Conservation (phyloP, 2,329 filamentous ascomycete species). For the Colletotrichum spaethianum region DNA sequence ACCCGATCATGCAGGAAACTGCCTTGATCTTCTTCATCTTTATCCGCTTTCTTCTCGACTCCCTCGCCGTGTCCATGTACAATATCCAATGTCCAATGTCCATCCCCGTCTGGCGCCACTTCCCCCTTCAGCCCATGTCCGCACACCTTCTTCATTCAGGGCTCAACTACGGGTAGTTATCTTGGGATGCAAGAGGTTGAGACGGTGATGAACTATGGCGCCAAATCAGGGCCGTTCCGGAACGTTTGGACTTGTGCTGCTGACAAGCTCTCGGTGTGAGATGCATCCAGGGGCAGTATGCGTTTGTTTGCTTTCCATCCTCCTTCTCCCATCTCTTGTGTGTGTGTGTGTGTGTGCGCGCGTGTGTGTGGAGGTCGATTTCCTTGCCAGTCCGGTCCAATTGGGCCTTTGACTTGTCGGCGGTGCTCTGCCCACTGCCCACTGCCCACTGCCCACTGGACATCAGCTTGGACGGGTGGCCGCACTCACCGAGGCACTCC, state of each 20-base stretch:
- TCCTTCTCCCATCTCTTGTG: no score
- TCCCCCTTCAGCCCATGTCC: not conserved
- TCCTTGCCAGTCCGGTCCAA: not conserved
- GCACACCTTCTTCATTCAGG: not conserved
- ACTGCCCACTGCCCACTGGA: not conserved
- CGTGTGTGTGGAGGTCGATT: not conserved
- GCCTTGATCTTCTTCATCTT: not conserved
- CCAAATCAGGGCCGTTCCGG: not conserved
- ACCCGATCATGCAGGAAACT: not conserved
- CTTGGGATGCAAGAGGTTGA: constrained; percentile 8
- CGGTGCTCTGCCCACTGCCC: not conserved
- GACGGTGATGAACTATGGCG: not conserved
- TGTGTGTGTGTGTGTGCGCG: not conserved
- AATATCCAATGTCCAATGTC: no score
- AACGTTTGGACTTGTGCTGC: not conserved
- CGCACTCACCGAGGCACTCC: not conserved
- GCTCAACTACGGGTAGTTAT: not conserved
- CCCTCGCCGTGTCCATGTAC: not conserved
- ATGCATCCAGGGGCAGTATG: not conserved
- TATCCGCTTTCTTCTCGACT: not conserved
- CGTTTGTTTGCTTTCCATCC: not conserved
- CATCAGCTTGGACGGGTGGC: not conserved
- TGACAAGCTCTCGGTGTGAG: not conserved
- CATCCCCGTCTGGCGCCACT: not conserved
- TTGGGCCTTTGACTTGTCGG: not conserved